Base-by-base conservation (phyloP, 345 rosid genomes). In the Cardiospermum halicacabum region DNA sequence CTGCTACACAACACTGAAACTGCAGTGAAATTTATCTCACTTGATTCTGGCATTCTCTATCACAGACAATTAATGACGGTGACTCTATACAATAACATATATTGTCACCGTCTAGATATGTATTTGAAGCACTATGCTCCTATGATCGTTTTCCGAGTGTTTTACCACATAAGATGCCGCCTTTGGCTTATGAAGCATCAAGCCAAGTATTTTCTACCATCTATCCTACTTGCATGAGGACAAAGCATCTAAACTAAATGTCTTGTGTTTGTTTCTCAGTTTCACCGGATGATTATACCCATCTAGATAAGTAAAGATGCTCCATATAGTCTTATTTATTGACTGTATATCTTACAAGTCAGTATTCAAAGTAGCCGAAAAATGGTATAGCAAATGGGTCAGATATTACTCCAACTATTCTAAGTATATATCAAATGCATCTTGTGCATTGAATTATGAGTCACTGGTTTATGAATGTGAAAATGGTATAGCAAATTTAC, bases 161-260 rank as follows among this genome's bases (percentile, higher is more conserved):
- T 63, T 12, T 49, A 51, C 32, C 45, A 28, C 40, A 57, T 37
- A 49, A 63, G 62, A 57, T 30, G 61, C 72, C 66, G 66, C 19
- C 60, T 62, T 48, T 42, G 42, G 47, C 28, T 12, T 48, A 55
- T 28, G 34, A 62, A 49, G 40, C 26, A 28, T 16, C 22, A 28
- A 18, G 39, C 55, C 28, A 8, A 4, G 11, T 25, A 24, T 25
- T 51, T 21, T 13, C 15, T 21, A 2, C 13, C 56, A 51, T 4
- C 15, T 51, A 15, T 51, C 16, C 56, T 51, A 7, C 4, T 11
- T 51, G 18, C 37, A 27, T 45, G 26, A 43, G 13, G 11, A 45
- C 53, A 27, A 28, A 28, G 16, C 53, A 45, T 26, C 53, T 58
- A 2, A 58, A 6, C 39, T n/a, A n/a, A n/a, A 22, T 37, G 37